Conservation (phyloP, 352 stramenopile species). For the Globisporangium alternatum region DNA sequence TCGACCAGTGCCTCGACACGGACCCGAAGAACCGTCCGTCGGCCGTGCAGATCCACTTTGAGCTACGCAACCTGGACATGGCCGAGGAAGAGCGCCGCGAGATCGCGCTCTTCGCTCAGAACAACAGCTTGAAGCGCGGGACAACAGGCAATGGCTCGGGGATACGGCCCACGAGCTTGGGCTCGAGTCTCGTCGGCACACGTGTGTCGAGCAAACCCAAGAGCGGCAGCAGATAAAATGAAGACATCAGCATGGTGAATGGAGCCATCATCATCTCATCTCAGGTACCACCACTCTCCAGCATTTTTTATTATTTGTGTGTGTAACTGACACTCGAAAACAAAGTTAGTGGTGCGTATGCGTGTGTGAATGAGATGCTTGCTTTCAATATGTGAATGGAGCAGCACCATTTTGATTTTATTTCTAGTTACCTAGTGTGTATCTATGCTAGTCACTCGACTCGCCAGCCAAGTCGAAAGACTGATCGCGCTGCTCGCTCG, state of each 20-base stretch:
- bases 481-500: no score
- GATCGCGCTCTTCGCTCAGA: not conserved
- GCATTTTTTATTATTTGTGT: no score
- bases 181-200: not conserved
- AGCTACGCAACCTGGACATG: slow-evolving; percentile 30
- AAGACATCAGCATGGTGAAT: not conserved
- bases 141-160: not conserved
- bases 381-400: no score
- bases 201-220: slow-evolving; percentile 3
- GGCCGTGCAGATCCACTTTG: slow-evolving; percentile 67
- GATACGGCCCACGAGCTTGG: not conserved
- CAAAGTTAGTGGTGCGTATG: no score
- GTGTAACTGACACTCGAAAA: no score
- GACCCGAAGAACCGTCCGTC: slow-evolving; percentile 52
- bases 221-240: slow-evolving; percentile 2
- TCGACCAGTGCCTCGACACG: slow-evolving; percentile 49
- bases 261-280: not conserved
- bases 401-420: no score
- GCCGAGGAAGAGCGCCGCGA: slow-evolving; percentile 9
- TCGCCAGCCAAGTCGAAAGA: no score
- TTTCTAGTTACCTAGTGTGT: no score
- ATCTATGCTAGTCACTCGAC: no score
- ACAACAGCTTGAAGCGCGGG: not conserved
- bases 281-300: no score
- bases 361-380: no score